Evolutionary conservation across 768 basidiomycete genomes (phyloP).

Genomic region (Coprinopsis marcescibilis): DNA sequence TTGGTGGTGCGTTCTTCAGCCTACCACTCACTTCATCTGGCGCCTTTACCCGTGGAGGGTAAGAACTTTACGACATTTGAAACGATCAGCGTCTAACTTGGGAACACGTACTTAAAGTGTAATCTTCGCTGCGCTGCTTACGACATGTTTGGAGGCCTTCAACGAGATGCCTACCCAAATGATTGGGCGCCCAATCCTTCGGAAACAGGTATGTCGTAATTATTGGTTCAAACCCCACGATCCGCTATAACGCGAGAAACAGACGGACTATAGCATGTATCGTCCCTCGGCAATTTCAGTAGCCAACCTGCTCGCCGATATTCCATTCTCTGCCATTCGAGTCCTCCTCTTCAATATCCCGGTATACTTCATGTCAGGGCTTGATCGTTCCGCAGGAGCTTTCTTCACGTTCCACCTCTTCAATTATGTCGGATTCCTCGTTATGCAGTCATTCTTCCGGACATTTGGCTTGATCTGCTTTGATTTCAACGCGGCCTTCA

Average conservation of each 20-base stretch:
- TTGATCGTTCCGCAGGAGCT: slow-evolving; percentile 37
- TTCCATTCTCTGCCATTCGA: slow-evolving; percentile 60
- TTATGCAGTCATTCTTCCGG: slow-evolving; percentile 84
- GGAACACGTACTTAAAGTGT: slow-evolving; percentile 31
- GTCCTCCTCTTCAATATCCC: slow-evolving; percentile 58
- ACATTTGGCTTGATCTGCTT: slow-evolving; percentile 53
- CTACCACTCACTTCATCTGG: slow-evolving; percentile 70
- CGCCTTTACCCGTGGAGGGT: slow-evolving; percentile 81
- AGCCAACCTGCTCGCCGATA: slow-evolving; percentile 62
- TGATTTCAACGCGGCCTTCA: slow-evolving; percentile 42
- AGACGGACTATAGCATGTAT: slow-evolving; percentile 61
- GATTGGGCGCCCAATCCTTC: slow-evolving; percentile 71
- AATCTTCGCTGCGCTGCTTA: slow-evolving; percentile 65
- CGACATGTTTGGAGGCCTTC: slow-evolving; percentile 67
- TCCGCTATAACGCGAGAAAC: no score
- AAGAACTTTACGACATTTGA: slow-evolving; percentile 7
- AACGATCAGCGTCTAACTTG: neutral
- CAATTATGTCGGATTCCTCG: slow-evolving; percentile 56
- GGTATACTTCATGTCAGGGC: slow-evolving; percentile 61
- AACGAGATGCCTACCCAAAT: slow-evolving; percentile 75
- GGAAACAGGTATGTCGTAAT: slow-evolving; percentile 48
- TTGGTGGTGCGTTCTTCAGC: slow-evolving; percentile 72
- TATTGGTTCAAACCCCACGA: no score
- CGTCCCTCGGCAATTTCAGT: slow-evolving; percentile 59
- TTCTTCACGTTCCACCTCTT: slow-evolving; percentile 61